phyloP scores from a whole-genome alignment of 2,329 filamentous ascomycete species.

The Ophiosphaerella narmari region DNA sequence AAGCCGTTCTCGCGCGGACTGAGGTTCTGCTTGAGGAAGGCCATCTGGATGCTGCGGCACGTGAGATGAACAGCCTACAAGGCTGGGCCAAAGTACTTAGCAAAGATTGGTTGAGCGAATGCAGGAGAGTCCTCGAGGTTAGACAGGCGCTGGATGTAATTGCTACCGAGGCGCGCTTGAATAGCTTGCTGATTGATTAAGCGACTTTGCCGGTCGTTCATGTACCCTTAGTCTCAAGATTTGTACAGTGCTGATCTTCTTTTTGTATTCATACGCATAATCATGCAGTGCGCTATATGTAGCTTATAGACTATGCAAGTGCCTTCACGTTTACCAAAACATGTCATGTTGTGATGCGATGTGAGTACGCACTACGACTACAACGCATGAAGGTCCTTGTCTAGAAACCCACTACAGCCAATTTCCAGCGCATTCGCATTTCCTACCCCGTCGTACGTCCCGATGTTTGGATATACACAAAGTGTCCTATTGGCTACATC shows the following conservation, averaged over 20 bases:
- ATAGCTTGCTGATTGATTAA: slow-evolving; percentile 82
- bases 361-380: too few relatives aligned
- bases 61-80: slow-evolving; percentile 90
- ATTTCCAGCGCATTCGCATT: too few relatives aligned
- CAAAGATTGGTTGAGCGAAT: slow-evolving; percentile 90
- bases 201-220: background rate
- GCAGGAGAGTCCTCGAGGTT: slow-evolving; percentile 90
- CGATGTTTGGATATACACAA: background rate
- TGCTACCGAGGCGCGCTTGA: slow-evolving; percentile 84
- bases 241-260: slow-evolving; percentile 3
- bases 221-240: slow-evolving; percentile 3
- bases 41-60: slow-evolving; percentile 84
- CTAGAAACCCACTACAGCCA: too few relatives aligned
- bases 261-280: slow-evolving; percentile 11
- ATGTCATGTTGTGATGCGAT: too few relatives aligned
- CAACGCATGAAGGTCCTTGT: too few relatives aligned
- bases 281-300: slow-evolving; percentile 8
- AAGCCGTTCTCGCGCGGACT: slow-evolving; percentile 87
- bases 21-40: slow-evolving; percentile 92
- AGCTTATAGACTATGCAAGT: slow-evolving; percentile 11
- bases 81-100: slow-evolving; percentile 97
- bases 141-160: slow-evolving; percentile 96
- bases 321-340: slow-evolving; percentile 3
- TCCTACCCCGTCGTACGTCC: background rate
- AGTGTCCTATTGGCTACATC: background rate